Conservation (phyloP, 208 protist species). For the Acanthamoeba sp. region DNA sequence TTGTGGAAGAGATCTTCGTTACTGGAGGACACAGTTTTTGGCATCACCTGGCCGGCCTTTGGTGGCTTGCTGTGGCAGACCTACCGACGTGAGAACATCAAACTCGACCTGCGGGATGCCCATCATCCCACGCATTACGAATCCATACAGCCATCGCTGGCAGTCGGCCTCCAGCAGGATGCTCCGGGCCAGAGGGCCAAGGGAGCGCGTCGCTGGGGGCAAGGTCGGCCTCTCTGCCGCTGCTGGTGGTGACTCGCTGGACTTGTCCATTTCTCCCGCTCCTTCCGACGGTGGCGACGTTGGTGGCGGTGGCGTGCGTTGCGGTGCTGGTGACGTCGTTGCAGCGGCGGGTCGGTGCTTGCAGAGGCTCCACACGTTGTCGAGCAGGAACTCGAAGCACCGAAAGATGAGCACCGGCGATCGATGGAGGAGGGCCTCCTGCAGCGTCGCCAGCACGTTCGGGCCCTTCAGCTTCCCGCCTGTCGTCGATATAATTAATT, state of each 20-base stretch:
- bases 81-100: not conserved
- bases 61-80: not conserved
- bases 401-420: conserved; percentile 22
- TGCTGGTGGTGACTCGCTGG: not conserved
- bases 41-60: not conserved
- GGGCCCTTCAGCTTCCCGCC: not conserved
- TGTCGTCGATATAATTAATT: too few species aligned
- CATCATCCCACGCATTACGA: not conserved
- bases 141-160: not conserved
- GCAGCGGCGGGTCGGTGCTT: not conserved
- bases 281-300: not conserved
- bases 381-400: not conserved
- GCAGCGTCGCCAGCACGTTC: not conserved
- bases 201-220: not conserved
- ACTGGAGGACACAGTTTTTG: not conserved
- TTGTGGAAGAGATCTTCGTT: not conserved
- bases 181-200: not conserved
- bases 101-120: not conserved
- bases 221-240: not conserved
- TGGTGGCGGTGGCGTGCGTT: not conserved
- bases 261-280: not conserved
- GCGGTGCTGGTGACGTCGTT: not conserved
- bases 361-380: conserved; percentile 37
- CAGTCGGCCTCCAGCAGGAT: not conserved
- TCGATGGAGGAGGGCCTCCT: conserved; percentile 5